Evolutionary conservation across 805 yeast genomes (phyloP), one percentile per base, ranked within the genome.

Genomic region (Yamadazyma ubonensis): DNA sequence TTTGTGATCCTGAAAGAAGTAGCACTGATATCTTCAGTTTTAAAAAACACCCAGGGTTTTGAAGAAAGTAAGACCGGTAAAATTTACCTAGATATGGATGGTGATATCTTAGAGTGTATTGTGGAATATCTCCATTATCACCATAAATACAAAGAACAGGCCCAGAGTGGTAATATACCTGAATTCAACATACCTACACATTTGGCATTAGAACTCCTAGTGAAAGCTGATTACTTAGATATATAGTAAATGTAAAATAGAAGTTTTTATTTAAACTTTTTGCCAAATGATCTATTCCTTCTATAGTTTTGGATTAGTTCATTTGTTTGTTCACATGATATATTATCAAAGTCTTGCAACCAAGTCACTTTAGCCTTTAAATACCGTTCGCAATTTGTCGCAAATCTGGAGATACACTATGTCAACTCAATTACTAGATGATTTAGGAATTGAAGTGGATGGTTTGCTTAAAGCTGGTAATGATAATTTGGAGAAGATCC

Each of bases 171-270:
- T 3, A 81, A 77, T 36, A 77, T 85, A 5, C 96, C 96, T 0
- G 93, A 86, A 40, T 93, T 93, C 61, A 84, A 85, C 26, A 79
- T 93, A 2, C 96, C 98, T 1, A 90, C 97, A 0, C 97, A 88
- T 50, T 76, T 91, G 78, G 96, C 98, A 0, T 67, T 91, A 45
- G 98, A 93, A 57, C 65, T 91, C 49, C 63, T 93, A 32, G 91
- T 93, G 26, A 96, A 96, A 18, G 96, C 98, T 2, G 99, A 93
- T 57, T 91, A 78, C 57, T 64, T 88, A 51, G 91, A 86, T 51
- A 81, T 80, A 29, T 78, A 44, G 31, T 23, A 4, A 10, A n/a
- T n/a, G 18, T 15, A 12, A 10, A 16, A 23, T 4, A 5, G 8
- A 21, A 14, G 10, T 30, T n/a, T n/a, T n/a, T n/a, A n/a, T n/a